Percentiles rank a stretch among this genome's conserved stretches.
phyloP scores from a whole-genome alignment of 2,329 filamentous ascomycete species.

The Penicillium frequentans region DNA sequence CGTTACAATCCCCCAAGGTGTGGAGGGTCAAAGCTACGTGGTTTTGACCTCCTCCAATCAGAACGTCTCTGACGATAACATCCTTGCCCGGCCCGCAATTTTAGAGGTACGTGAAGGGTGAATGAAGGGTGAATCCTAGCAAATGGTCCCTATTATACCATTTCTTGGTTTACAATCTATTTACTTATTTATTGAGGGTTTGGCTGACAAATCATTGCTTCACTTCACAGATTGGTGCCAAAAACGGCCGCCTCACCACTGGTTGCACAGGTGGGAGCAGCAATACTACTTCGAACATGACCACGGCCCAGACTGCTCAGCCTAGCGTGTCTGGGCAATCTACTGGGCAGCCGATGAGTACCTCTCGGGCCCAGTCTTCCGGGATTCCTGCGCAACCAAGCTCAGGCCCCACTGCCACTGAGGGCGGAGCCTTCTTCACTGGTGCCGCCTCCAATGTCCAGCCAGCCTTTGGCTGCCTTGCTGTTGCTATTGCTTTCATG shows the following conservation, averaged over 20 bases:
- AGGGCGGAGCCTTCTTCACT: background rate
- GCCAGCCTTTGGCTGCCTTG: background rate
- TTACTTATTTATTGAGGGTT: no score
- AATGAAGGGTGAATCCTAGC: no score
- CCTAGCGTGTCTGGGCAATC: background rate
- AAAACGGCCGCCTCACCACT: background rate
- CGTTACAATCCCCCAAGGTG: slow-evolving; percentile 23
- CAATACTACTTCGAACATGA: background rate
- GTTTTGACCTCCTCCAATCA: slow-evolving; percentile 27
- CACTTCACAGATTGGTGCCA: background rate
- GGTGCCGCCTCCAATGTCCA: background rate
- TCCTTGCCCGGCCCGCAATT: slow-evolving; percentile 34
- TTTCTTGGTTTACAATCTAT: no score
- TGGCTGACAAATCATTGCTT: background rate
- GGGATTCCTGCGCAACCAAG: background rate
- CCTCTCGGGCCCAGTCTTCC: background rate
- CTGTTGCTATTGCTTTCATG: background rate
- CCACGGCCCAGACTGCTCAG: background rate
- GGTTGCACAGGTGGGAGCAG: background rate
- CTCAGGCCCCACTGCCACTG: background rate
- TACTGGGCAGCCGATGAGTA: background rate
- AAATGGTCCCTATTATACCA: no score
- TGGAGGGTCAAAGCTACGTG: slow-evolving; percentile 30
- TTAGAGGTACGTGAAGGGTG: slow-evolving; percentile 23
- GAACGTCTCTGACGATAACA: slow-evolving; percentile 26